Percentiles rank a stretch among this genome's conserved stretches.
Evolutionary conservation across 1,284 basidiomycete species (phyloP).

Genomic region (Macrocybe sp.): DNA sequence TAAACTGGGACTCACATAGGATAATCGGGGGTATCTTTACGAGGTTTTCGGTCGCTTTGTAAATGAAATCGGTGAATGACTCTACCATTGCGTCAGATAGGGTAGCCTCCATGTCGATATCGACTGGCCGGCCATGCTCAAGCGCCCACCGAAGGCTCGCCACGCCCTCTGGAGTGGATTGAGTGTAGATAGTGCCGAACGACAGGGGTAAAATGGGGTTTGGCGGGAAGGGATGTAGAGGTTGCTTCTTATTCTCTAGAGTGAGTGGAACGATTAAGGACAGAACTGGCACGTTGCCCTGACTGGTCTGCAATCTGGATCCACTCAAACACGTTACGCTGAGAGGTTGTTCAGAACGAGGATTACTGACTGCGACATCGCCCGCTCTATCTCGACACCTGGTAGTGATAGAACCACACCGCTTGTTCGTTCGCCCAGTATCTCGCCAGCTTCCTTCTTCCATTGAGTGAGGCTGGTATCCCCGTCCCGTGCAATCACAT

Average conservation of each 20-base stretch:
- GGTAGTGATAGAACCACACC: conserved; percentile 52
- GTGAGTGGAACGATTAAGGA: conserved; percentile 54
- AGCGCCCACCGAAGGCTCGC: conserved; percentile 62
- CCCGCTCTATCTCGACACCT: conserved; percentile 34
- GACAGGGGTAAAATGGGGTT: conserved; percentile 41
- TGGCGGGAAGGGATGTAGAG: conserved; percentile 35
- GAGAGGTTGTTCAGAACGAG: conserved; percentile 2
- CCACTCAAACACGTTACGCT: conserved; percentile 4
- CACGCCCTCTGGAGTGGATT: conserved; percentile 39
- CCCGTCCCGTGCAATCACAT: conserved; percentile 41
- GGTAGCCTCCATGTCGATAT: conserved; percentile 59
- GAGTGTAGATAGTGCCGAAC: conserved; percentile 51
- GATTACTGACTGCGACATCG: conserved; percentile 32
- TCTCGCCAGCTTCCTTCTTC: conserved; percentile 46
- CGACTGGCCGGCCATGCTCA: conserved; percentile 53
- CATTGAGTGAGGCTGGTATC: conserved; percentile 40
- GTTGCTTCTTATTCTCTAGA: conserved; percentile 39
- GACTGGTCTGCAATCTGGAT: conserved; percentile 30
- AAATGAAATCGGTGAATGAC: conserved; percentile 68
- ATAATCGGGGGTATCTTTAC: conserved; percentile 55
- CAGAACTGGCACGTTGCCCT: conserved; percentile 37
- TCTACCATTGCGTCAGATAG: conserved; percentile 64
- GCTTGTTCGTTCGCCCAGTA: conserved; percentile 37
- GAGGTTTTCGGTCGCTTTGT: conserved; percentile 47
- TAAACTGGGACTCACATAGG: conserved; percentile 54